phyloP scores from a whole-genome alignment of 371 early-diverging fungal genomes.

The Zopfochytrium polystomum region DNA sequence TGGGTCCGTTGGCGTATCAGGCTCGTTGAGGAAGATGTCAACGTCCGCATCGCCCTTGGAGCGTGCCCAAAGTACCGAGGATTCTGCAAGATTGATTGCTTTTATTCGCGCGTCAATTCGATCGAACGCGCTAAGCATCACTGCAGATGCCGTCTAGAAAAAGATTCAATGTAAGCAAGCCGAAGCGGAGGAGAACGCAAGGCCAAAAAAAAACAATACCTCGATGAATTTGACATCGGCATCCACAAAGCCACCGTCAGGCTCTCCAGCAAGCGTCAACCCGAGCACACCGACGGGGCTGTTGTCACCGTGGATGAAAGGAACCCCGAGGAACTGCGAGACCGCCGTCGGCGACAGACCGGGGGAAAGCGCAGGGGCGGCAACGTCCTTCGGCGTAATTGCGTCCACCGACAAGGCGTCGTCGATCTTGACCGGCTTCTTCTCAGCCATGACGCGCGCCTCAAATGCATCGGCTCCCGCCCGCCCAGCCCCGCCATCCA shows the following conservation, averaged over 20 bases:
- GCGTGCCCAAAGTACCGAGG: conserved; percentile 30
- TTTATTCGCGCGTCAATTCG: conserved; percentile 33
- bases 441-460: conserved; percentile 12
- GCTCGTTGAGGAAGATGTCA: conserved; percentile 23
- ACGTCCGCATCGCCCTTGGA: conserved; percentile 26
- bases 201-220: conserved; percentile 18
- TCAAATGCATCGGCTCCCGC: conserved; percentile 23
- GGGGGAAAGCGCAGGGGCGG: conserved; percentile 1
- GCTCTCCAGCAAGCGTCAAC: conserved; percentile 25
- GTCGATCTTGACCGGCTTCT: conserved; percentile 9
- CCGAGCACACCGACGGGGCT: conserved; percentile 31
- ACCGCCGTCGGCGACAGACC: conserved; percentile 8
- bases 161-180: neutral
- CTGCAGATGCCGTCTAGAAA: conserved; percentile 20
- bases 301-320: conserved; percentile 12
- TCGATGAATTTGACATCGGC: conserved; percentile 32
- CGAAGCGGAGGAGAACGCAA: neutral
- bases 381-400: neutral
- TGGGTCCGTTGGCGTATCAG: conserved; percentile 8
- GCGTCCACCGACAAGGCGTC: conserved; percentile 13
- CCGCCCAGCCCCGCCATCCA: conserved; percentile 8
- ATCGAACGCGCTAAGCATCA: conserved; percentile 23
- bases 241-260: conserved; percentile 26
- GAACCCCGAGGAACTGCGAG: conserved; percentile 29
- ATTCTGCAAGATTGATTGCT: conserved; percentile 33